Percentiles rank a stretch among this genome's conserved stretches.
Evolutionary conservation across 768 basidiomycete genomes (phyloP).

Genomic region (Boletus rubroflammeus): DNA sequence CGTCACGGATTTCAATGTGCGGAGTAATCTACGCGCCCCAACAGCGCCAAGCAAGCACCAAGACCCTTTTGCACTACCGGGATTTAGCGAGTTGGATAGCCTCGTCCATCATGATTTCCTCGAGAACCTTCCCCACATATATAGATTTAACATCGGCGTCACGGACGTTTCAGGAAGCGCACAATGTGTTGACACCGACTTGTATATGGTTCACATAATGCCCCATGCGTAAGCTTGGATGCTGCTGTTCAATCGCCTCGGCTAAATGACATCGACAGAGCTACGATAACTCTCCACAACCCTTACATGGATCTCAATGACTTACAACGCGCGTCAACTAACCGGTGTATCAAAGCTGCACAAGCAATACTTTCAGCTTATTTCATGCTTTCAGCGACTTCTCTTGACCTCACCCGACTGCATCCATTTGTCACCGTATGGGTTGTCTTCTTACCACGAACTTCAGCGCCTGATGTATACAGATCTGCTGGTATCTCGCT

Average conservation of each 20-base stretch:
- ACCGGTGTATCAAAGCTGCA: slow-evolving; percentile 71
- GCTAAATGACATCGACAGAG: slow-evolving; percentile 43
- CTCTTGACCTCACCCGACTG: slow-evolving; percentile 72
- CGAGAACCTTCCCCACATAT: slow-evolving; percentile 64
- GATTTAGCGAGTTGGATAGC: slow-evolving; percentile 67
- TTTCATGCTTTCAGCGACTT: slow-evolving; percentile 76
- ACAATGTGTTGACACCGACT: slow-evolving; percentile 68
- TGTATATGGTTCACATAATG: slow-evolving; percentile 83
- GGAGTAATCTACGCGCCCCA: slow-evolving; percentile 64
- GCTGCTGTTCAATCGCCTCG: slow-evolving; percentile 1
- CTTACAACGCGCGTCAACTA: slow-evolving; percentile 58
- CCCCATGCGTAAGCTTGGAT: slow-evolving; percentile 69
- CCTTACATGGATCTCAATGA: slow-evolving; percentile 76
- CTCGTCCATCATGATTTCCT: slow-evolving; percentile 67
- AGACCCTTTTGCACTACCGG: slow-evolving; percentile 64
- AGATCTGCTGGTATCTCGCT: slow-evolving; percentile 92
- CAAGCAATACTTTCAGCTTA: slow-evolving; percentile 71
- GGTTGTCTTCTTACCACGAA: slow-evolving; percentile 5
- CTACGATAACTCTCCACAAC: slow-evolving; percentile 83
- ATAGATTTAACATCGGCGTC: slow-evolving; percentile 60
- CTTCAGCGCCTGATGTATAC: slow-evolving; percentile 15
- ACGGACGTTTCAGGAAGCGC: slow-evolving; percentile 53
- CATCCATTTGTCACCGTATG: slow-evolving; percentile 82
- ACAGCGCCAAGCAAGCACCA: slow-evolving; percentile 66
- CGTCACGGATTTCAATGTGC: slow-evolving; percentile 83